phyloP scores from a whole-genome alignment of 768 basidiomycete genomes.

The Boletus subparvulus region DNA sequence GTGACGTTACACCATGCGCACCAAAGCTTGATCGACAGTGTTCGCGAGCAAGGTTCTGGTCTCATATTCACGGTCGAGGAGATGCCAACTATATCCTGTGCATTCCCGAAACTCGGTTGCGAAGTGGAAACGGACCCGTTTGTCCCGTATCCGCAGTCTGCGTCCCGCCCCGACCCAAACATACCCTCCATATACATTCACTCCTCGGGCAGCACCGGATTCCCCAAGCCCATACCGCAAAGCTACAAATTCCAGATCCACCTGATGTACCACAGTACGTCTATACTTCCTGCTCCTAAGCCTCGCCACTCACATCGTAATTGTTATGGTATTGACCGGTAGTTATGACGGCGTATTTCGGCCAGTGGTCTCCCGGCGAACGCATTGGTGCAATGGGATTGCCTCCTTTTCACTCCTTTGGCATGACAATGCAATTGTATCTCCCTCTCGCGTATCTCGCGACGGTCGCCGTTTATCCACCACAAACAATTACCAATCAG shows the following conservation, averaged over 20 bases:
- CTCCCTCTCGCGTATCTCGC: neutral
- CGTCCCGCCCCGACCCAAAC: neutral
- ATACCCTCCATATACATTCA: neutral
- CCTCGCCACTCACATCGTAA: neutral
- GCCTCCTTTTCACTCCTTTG: neutral
- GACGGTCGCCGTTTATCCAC: neutral
- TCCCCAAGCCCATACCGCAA: neutral
- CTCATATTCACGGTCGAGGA: neutral
- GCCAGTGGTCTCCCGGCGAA: neutral
- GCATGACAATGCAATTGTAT: neutral
- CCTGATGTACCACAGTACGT: neutral
- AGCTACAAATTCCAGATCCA: neutral
- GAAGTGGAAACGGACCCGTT: neutral
- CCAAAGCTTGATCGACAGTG: neutral
- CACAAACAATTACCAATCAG: neutral
- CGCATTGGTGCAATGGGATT: neutral
- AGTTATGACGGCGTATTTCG: neutral
- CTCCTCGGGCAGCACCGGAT: neutral
- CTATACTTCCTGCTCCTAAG: neutral
- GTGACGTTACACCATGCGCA: neutral
- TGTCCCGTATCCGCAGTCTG: neutral
- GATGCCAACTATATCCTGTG: neutral
- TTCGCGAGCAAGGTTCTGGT: neutral
- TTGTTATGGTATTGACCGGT: neutral
- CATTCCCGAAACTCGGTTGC: neutral